These are phyloP conservation scores for Curvularia sp. DNA, from an alignment of 2,329 filamentous ascomycete species.

Conservation along the genomic window DNA sequence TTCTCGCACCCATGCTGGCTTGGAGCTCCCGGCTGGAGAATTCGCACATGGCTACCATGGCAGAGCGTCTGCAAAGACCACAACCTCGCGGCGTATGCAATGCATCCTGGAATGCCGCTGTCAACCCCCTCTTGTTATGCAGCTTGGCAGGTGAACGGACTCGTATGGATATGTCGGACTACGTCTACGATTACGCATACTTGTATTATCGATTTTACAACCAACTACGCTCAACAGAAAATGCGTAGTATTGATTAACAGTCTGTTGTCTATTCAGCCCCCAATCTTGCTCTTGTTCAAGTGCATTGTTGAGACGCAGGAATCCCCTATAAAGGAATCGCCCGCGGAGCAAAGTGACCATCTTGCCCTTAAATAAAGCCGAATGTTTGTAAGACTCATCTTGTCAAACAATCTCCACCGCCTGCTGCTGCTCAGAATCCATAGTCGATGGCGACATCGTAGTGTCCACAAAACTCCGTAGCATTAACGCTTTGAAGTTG, in stretches of 20 bases:
- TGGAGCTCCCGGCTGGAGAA: constrained; percentile 9
- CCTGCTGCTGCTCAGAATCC: constrained; percentile 2
- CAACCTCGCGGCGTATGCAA: neutral
- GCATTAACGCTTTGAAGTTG: constrained; percentile 17
- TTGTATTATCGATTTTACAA: neutral
- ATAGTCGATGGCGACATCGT: constrained; percentile 5
- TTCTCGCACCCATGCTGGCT: neutral
- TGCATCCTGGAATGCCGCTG: constrained; percentile 1
- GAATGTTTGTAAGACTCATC: neutral
- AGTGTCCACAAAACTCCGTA: constrained; percentile 5
- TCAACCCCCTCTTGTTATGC: neutral
- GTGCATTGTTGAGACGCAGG: neutral
- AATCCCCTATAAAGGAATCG: neutral
- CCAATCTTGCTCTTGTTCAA: neutral
- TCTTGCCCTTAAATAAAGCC: neutral
- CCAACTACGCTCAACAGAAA: too few relatives aligned
- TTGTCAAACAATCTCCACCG: neutral
- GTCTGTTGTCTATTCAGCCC: neutral
- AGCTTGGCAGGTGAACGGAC: neutral
- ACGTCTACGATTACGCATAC: neutral
- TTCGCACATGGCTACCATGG: neutral
- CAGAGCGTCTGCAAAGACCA: constrained; percentile 1
- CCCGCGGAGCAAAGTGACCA: neutral
- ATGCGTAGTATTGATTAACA: neutral
- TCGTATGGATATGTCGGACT: neutral